These are phyloP conservation scores for Russula vinacea DNA, from an alignment of 768 basidiomycete species.

Conservation along the genomic window DNA sequence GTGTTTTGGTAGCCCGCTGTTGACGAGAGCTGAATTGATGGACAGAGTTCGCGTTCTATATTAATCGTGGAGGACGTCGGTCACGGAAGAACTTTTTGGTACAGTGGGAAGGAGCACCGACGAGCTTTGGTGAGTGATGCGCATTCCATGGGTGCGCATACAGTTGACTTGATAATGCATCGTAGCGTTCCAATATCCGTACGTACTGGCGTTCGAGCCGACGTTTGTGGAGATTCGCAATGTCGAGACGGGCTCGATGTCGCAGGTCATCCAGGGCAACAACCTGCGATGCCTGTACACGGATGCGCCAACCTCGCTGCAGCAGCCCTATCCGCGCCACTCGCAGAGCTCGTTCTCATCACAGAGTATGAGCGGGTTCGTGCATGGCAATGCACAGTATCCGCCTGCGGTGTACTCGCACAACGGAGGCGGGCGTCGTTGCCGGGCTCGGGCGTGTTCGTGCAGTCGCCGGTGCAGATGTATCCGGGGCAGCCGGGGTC, in stretches of 20 bases:
- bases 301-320: slow-evolving; percentile 84
- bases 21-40: background rate
- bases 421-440: slow-evolving; percentile 23
- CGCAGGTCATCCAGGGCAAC: slow-evolving; percentile 93
- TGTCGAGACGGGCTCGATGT: slow-evolving; percentile 86
- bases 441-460: background rate
- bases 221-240: slow-evolving; percentile 96
- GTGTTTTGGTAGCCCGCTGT: background rate
- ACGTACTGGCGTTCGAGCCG: slow-evolving; percentile 94
- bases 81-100: slow-evolving; percentile 92
- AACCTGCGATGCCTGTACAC: slow-evolving; percentile 89
- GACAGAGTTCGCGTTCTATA: slow-evolving; percentile 96
- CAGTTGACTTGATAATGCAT: background rate
- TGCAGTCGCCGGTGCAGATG: slow-evolving; percentile 37
- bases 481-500: slow-evolving; percentile 46
- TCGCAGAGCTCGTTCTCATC: slow-evolving; percentile 26
- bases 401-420: background rate
- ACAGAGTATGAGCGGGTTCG: slow-evolving; percentile 13
- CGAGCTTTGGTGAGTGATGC: slow-evolving; percentile 80
- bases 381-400: slow-evolving; percentile 10
- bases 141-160: background rate
- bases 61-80: slow-evolving; percentile 92
- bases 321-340: slow-evolving; percentile 49
- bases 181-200: slow-evolving; percentile 91
- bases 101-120: slow-evolving; percentile 93